Evolutionary conservation across 2,329 filamentous ascomycete species (phyloP).

Genomic region (Fusarium torulosum): DNA sequence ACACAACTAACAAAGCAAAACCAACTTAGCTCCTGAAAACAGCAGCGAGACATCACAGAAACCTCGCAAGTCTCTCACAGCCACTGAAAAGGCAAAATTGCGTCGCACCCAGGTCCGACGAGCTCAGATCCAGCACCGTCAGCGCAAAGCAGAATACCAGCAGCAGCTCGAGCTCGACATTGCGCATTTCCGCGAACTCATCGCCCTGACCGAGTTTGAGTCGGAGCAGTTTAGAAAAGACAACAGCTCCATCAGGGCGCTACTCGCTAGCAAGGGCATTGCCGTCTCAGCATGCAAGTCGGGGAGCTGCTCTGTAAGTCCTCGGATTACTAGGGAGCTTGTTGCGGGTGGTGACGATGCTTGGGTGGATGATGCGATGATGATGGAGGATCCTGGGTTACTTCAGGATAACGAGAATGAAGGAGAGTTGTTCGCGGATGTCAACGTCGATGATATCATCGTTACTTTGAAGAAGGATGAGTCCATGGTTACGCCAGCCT

Average conservation of each 20-base stretch:
- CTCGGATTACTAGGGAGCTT: not conserved
- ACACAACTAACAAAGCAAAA: not conserved
- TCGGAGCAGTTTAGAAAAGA: slow-evolving; percentile 54
- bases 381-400: slow-evolving; percentile 2
- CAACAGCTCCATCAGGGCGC: slow-evolving; percentile 59
- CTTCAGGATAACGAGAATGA: slow-evolving; percentile 16
- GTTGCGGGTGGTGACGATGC: slow-evolving; percentile 22
- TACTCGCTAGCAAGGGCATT: slow-evolving; percentile 50
- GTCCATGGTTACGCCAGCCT: slow-evolving; percentile 57
- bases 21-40: slow-evolving; percentile 38
- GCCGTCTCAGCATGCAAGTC: slow-evolving; percentile 27
- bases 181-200: slow-evolving; percentile 60
- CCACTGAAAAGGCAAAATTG: slow-evolving; percentile 58
- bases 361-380: slow-evolving; percentile 35
- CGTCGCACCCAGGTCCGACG: slow-evolving; percentile 65
- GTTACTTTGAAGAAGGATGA: slow-evolving; percentile 59
- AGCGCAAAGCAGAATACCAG: slow-evolving; percentile 68
- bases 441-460: slow-evolving; percentile 55
- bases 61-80: slow-evolving; percentile 36
- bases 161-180: slow-evolving; percentile 67
- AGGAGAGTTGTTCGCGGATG: slow-evolving; percentile 51
- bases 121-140: slow-evolving; percentile 67
- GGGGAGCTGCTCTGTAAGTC: slow-evolving; percentile 15
- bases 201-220: slow-evolving; percentile 59
- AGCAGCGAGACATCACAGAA: slow-evolving; percentile 32